A percentile compares a stretch with the other conserved stretches of the same genome.
Evolutionary conservation across 768 basidiomycete species (phyloP).

Genomic region (Pleurotus salmoneostramineus): DNA sequence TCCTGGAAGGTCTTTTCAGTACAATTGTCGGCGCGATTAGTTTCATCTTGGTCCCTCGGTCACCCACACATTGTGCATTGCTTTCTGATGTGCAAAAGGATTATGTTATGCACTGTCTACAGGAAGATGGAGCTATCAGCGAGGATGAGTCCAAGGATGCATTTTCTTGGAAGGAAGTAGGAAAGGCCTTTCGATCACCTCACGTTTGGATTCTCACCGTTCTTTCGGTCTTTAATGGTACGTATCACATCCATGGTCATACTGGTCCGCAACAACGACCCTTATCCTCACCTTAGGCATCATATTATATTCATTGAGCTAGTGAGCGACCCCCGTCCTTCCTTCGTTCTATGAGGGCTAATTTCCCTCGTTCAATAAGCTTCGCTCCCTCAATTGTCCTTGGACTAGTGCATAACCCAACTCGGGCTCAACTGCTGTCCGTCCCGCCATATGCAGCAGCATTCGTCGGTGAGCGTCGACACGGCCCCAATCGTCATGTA

Average conservation of each 20-base stretch:
- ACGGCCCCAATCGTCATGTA: background rate
- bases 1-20: slow-evolving; percentile 45
- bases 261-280: background rate
- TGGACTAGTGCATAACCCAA: slow-evolving; percentile 39
- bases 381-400: slow-evolving; percentile 59
- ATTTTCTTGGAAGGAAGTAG: slow-evolving; percentile 36
- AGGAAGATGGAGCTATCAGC: slow-evolving; percentile 20
- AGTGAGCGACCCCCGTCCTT: slow-evolving; percentile 12
- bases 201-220: slow-evolving; percentile 31
- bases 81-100: slow-evolving; percentile 30
- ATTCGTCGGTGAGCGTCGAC: slow-evolving; percentile 18
- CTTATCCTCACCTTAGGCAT: background rate
- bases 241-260: background rate
- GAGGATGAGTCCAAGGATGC: slow-evolving; percentile 19
- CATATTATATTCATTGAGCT: slow-evolving; percentile 13
- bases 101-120: slow-evolving; percentile 36
- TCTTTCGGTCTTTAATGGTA: slow-evolving; percentile 29
- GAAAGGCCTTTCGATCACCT: slow-evolving; percentile 23
- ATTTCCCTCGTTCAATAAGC: slow-evolving; percentile 20
- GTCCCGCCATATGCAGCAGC: slow-evolving; percentile 38
- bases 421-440: slow-evolving; percentile 44
- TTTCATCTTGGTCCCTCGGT: slow-evolving; percentile 37
- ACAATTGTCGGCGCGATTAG: slow-evolving; percentile 35
- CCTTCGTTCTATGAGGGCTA: slow-evolving; percentile 25
- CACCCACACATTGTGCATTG: slow-evolving; percentile 31